Evolutionary conservation across 805 yeast genomes (phyloP), one percentile per base, ranked within the genome.

Genomic region (Candida schatavii): DNA sequence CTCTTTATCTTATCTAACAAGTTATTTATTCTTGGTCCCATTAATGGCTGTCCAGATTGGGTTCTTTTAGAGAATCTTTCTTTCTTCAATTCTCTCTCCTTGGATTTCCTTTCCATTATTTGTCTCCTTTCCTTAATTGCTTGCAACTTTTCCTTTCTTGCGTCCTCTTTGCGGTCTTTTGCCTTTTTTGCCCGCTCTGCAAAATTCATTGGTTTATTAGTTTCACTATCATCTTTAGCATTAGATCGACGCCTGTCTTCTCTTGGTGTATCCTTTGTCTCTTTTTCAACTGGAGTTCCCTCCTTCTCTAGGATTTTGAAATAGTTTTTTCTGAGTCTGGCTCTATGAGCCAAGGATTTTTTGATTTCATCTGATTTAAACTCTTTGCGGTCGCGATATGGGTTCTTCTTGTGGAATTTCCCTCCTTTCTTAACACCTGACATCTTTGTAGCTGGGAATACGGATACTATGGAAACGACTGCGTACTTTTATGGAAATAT

Each of bases 21-120:
- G 51, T 80, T 78, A 42, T 80, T 83, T 44, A 90, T 87, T 61
- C 95, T 78, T 13, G 96, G 95, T 0, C 88, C 96, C 91, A 90
- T 87, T 35, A 78, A 63, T 2, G 97, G 97, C 60, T 90, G 98
- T 0, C 98, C 98, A 3, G 68, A 57, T 52, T 72, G 71, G 1
- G 96, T 90, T 46, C 70, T 81, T 44, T 75, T 70, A 6, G 62
- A 45, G 3, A 70, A 46, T 20, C 56, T 51, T 52, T 66, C 56
- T 68, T 75, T 52, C 75, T 64, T 54, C 68, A 65, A 32, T 55
- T 67, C 54, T 61, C 71, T 45, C 67, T 78, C 55, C 59, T 58
- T 51, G 54, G 63, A 33, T 68, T 68, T 45, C 66, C 55, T 44
- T 30, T 61, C 70, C n/a, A 65, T 51, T 11, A 57, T 57, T 26